These are phyloP conservation scores for Drosera capensis DNA, from an alignment of 148 eudicot species.

Conservation along the genomic window DNA sequence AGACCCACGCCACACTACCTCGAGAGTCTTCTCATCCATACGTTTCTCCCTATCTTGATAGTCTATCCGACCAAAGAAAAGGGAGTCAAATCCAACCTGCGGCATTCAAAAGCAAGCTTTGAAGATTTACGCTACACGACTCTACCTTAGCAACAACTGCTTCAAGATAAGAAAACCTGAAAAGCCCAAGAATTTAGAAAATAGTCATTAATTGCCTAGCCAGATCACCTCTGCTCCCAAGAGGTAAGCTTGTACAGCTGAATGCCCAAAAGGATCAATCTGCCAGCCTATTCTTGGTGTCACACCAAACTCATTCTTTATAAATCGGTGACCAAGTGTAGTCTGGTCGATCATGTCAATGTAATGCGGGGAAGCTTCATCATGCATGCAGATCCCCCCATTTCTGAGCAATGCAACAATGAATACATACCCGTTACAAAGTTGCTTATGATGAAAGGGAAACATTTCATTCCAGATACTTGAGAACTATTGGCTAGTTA, in stretches of 20 bases:
- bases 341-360: slow-evolving; percentile 99
- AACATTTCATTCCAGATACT: no score
- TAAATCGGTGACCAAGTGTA: slow-evolving; percentile 67
- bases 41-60: slow-evolving; percentile 89
- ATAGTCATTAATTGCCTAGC: background rate
- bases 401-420: slow-evolving; percentile 31
- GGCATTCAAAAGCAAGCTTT: slow-evolving; percentile 8
- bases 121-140: no score
- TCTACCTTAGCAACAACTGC: background rate
- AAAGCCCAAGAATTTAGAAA: no score
- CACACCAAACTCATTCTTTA: slow-evolving; percentile 68
- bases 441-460: background rate
- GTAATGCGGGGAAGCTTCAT: slow-evolving; percentile 89
- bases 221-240: slow-evolving; percentile 79
- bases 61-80: slow-evolving; percentile 85
- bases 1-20: slow-evolving; percentile 90
- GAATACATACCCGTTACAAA: background rate
- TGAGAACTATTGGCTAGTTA: no score
- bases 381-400: slow-evolving; percentile 96
- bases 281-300: slow-evolving; percentile 99
- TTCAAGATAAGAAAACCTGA: no score
- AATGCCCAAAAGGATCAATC: slow-evolving; percentile 98
- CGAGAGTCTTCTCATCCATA: slow-evolving; percentile 67
- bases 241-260: slow-evolving; percentile 95
- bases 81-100: slow-evolving; percentile 96